These are phyloP conservation scores for Globisporangium orthogonon DNA, from an alignment of 352 stramenopile genomes.

Conservation along the genomic window DNA sequence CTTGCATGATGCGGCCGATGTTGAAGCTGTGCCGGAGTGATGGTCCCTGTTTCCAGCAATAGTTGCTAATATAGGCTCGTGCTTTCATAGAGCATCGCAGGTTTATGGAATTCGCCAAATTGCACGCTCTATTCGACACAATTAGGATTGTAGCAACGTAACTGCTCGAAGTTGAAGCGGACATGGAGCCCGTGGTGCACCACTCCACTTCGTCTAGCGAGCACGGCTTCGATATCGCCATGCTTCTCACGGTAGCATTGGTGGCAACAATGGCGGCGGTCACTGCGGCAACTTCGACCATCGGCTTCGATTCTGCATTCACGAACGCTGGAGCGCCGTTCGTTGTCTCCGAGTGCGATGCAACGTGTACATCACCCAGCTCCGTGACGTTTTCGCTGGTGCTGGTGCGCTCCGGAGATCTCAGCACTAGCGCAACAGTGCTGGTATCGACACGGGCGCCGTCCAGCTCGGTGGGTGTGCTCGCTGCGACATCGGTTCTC, in stretches of 20 bases:
- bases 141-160: neutral
- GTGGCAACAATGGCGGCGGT: neutral
- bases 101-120: too few relatives aligned
- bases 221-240: too few relatives aligned
- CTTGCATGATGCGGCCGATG: neutral
- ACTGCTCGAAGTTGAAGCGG: neutral
- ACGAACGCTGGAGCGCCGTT: conserved; percentile 18
- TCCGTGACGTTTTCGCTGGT: conserved; percentile 25
- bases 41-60: neutral
- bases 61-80: neutral
- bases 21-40: conserved; percentile 1
- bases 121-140: too few relatives aligned
- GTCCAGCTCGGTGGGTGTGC: neutral
- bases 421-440: conserved; percentile 23
- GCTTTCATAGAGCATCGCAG: too few relatives aligned
- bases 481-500: conserved; percentile 14
- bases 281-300: conserved; percentile 8
- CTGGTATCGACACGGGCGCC: conserved; percentile 27
- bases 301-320: conserved; percentile 33
- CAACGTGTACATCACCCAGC: conserved; percentile 25
- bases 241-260: neutral
- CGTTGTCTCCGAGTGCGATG: conserved; percentile 26
- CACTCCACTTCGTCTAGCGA: too few relatives aligned
- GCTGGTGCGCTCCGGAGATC: conserved; percentile 23
- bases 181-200: too few relatives aligned